These are phyloP conservation scores for Cylindrotheca closterium DNA, from an alignment of 108 stramenopile genomes.

Conservation along the genomic window DNA sequence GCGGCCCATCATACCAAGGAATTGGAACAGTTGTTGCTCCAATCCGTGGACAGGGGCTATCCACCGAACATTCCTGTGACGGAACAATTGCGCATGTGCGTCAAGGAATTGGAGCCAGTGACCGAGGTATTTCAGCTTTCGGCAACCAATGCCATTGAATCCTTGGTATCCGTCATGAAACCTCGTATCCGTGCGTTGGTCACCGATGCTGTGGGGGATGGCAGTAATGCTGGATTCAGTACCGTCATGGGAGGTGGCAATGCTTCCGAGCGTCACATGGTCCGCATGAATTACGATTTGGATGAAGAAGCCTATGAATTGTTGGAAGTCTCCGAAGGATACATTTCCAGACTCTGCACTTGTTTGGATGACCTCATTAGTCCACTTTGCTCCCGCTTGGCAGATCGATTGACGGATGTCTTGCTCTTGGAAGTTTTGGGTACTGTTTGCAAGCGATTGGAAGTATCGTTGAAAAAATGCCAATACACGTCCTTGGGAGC, in stretches of 20 bases:
- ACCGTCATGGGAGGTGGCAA: conserved; percentile 46
- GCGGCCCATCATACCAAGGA: conserved; percentile 63
- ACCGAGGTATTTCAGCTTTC: conserved; percentile 57
- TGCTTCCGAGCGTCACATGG: conserved; percentile 32
- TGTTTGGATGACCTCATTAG: conserved; percentile 68
- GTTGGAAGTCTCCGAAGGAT: conserved; percentile 78
- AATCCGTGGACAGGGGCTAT: conserved; percentile 63
- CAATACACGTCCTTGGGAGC: conserved; percentile 80
- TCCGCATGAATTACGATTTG: conserved; percentile 78
- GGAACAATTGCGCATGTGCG: conserved; percentile 78
- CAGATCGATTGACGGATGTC: conserved; percentile 65
- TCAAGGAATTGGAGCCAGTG: conserved; percentile 61
- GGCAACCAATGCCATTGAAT: conserved; percentile 58
- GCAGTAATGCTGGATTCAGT: conserved; percentile 45
- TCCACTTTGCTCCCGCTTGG: conserved; percentile 65
- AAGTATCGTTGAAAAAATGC: conserved; percentile 74
- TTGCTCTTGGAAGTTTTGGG: conserved; percentile 66
- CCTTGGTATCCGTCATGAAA: conserved; percentile 60
- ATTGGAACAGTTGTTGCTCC: conserved; percentile 56
- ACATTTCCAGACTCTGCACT: conserved; percentile 63
- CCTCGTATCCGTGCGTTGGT: conserved; percentile 78
- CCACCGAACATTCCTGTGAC: conserved; percentile 62
- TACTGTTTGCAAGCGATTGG: conserved; percentile 71
- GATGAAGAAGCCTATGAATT: conserved; percentile 79
- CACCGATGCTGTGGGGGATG: conserved; percentile 72